phyloP scores from a whole-genome alignment of 2,329 filamentous ascomycete genomes.

The Byssochlamys sp. region DNA sequence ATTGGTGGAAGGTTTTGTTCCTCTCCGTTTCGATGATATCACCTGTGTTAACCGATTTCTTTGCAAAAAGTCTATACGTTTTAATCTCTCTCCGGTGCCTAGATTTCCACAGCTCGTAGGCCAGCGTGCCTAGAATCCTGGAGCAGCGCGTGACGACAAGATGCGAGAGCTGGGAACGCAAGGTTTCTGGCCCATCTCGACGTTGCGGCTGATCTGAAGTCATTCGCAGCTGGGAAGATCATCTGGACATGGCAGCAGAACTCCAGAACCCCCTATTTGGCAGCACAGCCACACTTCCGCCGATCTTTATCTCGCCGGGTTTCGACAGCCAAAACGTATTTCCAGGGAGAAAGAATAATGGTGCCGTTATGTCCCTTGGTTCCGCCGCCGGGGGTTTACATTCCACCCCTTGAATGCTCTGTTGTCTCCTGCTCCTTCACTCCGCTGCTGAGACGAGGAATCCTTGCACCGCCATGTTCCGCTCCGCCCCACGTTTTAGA shows the following conservation, averaged over 20 bases:
- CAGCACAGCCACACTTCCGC: neutral
- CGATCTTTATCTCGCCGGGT: no score
- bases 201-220: neutral
- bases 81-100: neutral
- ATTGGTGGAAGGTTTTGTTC: neutral
- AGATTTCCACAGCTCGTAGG: neutral
- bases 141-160: neutral
- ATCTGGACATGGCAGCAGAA: neutral
- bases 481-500: slow-evolving; percentile 22
- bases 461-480: slow-evolving; percentile 14
- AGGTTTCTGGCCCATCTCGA: neutral
- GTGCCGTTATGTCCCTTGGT: neutral
- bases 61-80: neutral
- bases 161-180: neutral
- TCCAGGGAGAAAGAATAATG: neutral
- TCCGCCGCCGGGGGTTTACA: neutral
- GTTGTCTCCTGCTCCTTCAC: slow-evolving; percentile 4
- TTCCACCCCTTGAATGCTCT: neutral
- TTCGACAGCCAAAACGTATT: neutral
- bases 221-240: neutral
- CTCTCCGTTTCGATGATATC: neutral
- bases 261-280: neutral
- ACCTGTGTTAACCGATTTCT: neutral
- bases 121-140: neutral
- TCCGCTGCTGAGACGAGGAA: slow-evolving; percentile 10